Base-by-base conservation (phyloP, 2,329 filamentous ascomycete species). In the Exophiala oligosperma region DNA sequence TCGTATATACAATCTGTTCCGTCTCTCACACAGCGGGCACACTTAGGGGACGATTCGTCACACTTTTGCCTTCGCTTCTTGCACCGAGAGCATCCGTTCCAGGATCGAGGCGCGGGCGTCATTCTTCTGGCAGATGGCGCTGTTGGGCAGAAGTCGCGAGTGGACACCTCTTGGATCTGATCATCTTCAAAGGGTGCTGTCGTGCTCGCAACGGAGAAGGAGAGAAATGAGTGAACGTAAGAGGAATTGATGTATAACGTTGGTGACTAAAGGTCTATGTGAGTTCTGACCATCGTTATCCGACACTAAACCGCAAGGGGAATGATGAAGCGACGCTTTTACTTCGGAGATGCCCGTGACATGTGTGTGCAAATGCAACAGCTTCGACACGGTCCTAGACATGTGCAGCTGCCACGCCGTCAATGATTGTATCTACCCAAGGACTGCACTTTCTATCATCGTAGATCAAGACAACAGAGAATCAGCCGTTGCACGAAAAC, bases 21-120 rank as follows among this genome's bases (percentile, higher is more conserved):
- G 21, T 35, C 51, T 23, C 48, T 51, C 38, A 5, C 17, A 75
- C 75, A 77, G 57, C 75, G 72, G 11, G 70, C 69, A 62, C 75
- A 77, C 29, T 61, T 65, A 24, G 75, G 75, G 53, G 70, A 69
- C 54, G 70, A 64, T 63, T 77, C 75, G 56, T 75, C 74, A 66
- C 75, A 77, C 73, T 76, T 76, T 60, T 77, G 74, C 53, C 75
- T 70, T 40, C 74, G 72, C 49, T 71, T 68, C 67, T 75, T 76
- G 72, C 75, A 76, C 66, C 74, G 70, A 61, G 72, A 72, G 67
- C 75, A 77, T n/a, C 75, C 75, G 51, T 69, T 72, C 51, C 75
- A 74, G 9, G 74, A 77, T 61, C 74, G 72, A 65, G 73, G 73
- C 71, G 75, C 73, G 62, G 37, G 57, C 54, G 49, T 43, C 54